Evolutionary conservation across 805 yeast genomes (phyloP).

Genomic region (Pichia nanzhaoensis): DNA sequence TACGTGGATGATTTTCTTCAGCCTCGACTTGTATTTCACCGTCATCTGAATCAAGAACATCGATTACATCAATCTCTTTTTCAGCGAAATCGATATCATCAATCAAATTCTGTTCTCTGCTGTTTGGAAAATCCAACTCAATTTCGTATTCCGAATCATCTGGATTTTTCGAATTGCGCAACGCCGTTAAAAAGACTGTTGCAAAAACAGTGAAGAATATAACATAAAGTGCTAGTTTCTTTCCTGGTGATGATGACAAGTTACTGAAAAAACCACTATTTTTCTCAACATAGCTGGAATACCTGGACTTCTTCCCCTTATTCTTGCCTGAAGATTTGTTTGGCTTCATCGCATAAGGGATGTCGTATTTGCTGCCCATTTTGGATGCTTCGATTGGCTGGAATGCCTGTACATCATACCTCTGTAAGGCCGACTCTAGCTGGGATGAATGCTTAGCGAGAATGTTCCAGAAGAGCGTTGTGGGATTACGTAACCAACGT

Average conservation of each 20-base stretch:
- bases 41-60: conserved; percentile 7
- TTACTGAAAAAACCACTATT: conserved; percentile 4
- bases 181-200: conserved; percentile 7
- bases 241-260: conserved; percentile 29
- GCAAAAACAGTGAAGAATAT: conserved; percentile 12
- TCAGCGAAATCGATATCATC: not conserved
- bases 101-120: conserved; percentile 4
- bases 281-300: conserved; percentile 18
- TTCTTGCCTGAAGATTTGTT: not conserved
- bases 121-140: conserved; percentile 7
- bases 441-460: too few relatives aligned
- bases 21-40: conserved; percentile 3
- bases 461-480: not conserved
- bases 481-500: too few relatives aligned
- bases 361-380: conserved; percentile 20
- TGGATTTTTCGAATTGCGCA: conserved; percentile 2
- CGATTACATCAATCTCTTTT: conserved; percentile 6
- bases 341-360: conserved; percentile 34
- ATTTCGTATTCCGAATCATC: conserved; percentile 10
- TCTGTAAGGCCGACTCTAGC: too few relatives aligned
- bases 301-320: conserved; percentile 18
- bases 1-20: not conserved
- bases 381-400: too few relatives aligned
- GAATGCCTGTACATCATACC: too few relatives aligned
- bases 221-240: conserved; percentile 11